Base-by-base conservation (phyloP, 1,284 basidiomycete genomes). In the Inonotus obliquus region DNA sequence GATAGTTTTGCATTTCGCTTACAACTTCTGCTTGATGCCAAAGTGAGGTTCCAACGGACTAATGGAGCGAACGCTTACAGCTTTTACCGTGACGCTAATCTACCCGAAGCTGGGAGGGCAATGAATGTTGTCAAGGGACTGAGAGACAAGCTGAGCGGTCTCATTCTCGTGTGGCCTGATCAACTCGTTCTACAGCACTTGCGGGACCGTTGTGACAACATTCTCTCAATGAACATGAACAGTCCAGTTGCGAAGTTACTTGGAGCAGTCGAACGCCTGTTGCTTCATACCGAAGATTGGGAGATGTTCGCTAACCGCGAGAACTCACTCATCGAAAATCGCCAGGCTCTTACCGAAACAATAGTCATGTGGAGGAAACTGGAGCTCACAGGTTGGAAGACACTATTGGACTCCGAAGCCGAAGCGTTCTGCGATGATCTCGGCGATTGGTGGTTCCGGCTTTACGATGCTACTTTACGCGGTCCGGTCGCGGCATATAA, bases 161-260 rank as follows among this genome's bases (percentile, higher is more conserved):
- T 98, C 23, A 81, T 91, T 41, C 74, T 77, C 63, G 89, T 95
- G 67, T 98, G 94, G 94, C 96, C 97, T 0, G 97, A 99, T 66
- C 97, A 99, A 72, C 94, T 96, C 88, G 94, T 98, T 4, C 79
- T 98, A 35, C 91, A 90, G 59, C 89, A 98, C 72, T 82, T 99
- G 51, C 78, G 81, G 27, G 84, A 85, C 60, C 89, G 92, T 25
- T 96, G 92, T 69, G 81, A 90, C 39, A 75, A 79, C 5, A 81
- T 96, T 55, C 76, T 94, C 45, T 72, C 76, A 0, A 77, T 96
- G 19, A 80, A 84, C 59, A 76, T 91, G 4, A 77, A 81, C 52
- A 88, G 86, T 65, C 88, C 97, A 0, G 77, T 98, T 4, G 94
- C 96, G 5, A 89, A 88, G 70, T 76, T 96, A 21, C 81, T 99